A percentile compares a stretch with the other conserved stretches of the same genome.
Evolutionary conservation across 768 basidiomycete species (phyloP).

Genomic region (Termitomyces sp.): DNA sequence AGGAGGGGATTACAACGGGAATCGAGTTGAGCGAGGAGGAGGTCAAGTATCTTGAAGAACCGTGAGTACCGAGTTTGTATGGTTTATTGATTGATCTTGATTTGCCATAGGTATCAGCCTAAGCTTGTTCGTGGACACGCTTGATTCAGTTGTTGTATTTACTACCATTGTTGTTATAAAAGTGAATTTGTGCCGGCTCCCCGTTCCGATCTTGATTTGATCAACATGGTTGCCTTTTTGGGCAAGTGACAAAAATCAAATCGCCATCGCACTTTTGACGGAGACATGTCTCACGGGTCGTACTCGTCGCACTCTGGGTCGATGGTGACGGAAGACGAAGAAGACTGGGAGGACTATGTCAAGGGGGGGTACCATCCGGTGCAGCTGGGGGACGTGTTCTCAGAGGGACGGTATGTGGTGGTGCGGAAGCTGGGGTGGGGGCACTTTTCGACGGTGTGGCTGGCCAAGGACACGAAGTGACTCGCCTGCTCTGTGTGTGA

Average conservation of each 20-base stretch:
- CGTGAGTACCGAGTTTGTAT: constrained; percentile 18
- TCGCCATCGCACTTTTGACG: neutral
- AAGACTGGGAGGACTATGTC: constrained; percentile 86
- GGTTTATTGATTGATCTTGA: neutral
- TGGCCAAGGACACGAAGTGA: constrained; percentile 77
- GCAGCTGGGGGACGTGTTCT: constrained; percentile 89
- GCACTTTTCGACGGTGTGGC: constrained; percentile 93
- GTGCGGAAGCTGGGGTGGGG: constrained; percentile 96
- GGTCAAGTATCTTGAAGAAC: constrained; percentile 32
- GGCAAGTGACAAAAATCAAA: neutral
- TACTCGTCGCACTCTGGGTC: constrained; percentile 57
- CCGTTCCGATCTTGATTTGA: neutral
- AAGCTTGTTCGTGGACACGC: constrained; percentile 11
- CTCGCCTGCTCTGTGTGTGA: constrained; percentile 19
- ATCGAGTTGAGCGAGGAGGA: constrained; percentile 36
- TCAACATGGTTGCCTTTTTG: neutral
- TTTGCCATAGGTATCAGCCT: constrained; percentile 7
- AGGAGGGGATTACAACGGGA: constrained; percentile 13
- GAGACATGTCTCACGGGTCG: constrained; percentile 64
- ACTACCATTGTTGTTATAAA: too few relatives aligned
- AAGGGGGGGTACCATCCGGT: constrained; percentile 89
- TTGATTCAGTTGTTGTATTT: too few relatives aligned
- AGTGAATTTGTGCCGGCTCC: too few relatives aligned
- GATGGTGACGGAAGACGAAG: constrained; percentile 87
- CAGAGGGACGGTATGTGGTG: constrained; percentile 80